Percentiles rank a stretch among this genome's conserved stretches.
Conservation (phyloP, 169 alveolate genomes). For the Plasmodium fragile region DNA sequence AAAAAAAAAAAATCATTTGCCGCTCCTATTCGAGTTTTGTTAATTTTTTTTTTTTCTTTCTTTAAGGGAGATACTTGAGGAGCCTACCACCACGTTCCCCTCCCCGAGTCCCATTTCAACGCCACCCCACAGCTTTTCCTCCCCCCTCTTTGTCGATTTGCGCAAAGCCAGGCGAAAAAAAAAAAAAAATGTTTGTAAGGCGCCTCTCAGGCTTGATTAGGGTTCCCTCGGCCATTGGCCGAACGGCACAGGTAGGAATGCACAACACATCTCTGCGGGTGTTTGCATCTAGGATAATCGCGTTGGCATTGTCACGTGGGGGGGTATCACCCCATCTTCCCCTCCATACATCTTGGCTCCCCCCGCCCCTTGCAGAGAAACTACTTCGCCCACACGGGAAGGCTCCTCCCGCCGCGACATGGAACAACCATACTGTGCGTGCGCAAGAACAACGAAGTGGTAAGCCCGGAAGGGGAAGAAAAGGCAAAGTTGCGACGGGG, state of each 20-base stretch:
- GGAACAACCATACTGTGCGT: conserved; percentile 85
- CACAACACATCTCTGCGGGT: background rate
- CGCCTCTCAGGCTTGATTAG: conserved; percentile 34
- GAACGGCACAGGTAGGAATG: conserved; percentile 33
- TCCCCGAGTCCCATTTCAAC: background rate
- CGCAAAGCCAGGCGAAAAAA: conserved; percentile 1
- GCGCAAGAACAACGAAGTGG: conserved; percentile 82
- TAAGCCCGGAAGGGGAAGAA: conserved; percentile 14
- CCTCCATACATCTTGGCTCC: background rate
- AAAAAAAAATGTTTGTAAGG: conserved; percentile 54
- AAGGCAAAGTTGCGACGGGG: background rate
- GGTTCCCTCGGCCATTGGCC: conserved; percentile 26
- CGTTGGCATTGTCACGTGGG: background rate
- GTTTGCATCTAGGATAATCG: background rate
- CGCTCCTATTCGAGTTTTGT: background rate
- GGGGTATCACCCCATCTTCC: background rate
- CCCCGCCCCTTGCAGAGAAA: conserved; percentile 51
- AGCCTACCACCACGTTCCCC: background rate
- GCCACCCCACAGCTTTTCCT: background rate
- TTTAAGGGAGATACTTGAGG: conserved; percentile 1
- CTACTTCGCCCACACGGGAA: conserved; percentile 61
- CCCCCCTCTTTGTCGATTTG: background rate
- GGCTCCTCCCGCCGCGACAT: conserved; percentile 78
- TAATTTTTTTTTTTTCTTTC: background rate
- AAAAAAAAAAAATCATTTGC: background rate